phyloP scores from a whole-genome alignment of 331 rosid genomes.

The Dryas integrifolia region DNA sequence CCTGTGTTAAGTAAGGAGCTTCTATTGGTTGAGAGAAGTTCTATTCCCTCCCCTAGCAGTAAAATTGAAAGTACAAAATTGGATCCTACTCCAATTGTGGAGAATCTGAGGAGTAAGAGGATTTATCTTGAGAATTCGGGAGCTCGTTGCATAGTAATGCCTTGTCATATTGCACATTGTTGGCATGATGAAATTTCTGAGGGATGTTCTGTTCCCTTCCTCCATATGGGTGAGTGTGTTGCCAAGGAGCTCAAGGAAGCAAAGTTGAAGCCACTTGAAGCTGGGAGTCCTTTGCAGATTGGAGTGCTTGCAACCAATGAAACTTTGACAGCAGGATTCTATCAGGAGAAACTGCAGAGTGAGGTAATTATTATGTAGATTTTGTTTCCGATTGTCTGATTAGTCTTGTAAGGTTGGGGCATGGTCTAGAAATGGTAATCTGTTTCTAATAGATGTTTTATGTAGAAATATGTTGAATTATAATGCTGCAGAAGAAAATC shows the following conservation, averaged over 20 bases:
- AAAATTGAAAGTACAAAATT: constrained; percentile 33
- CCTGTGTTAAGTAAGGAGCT: constrained; percentile 57
- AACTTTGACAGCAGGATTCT: constrained; percentile 60
- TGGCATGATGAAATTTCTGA: constrained; percentile 68
- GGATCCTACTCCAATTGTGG: constrained; percentile 49
- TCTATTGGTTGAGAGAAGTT: constrained; percentile 44
- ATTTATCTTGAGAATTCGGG: constrained; percentile 69
- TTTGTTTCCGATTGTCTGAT: background rate
- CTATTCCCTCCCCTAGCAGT: constrained; percentile 33
- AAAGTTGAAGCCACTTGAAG: constrained; percentile 57
- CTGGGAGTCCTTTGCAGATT: constrained; percentile 64
- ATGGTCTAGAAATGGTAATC: too few relatives aligned
- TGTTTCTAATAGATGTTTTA: too few relatives aligned
- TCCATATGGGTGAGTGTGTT: constrained; percentile 74
- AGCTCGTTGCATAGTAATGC: constrained; percentile 72
- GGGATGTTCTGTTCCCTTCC: constrained; percentile 66
- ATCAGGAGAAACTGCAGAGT: constrained; percentile 71
- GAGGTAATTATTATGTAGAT: constrained; percentile 46
- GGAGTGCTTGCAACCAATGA: constrained; percentile 70
- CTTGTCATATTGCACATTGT: constrained; percentile 78
- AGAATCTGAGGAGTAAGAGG: constrained; percentile 52
- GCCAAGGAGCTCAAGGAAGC: constrained; percentile 86
- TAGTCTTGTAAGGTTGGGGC: background rate
- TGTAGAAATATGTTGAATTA: too few relatives aligned
- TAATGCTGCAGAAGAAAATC: too few relatives aligned